Base-by-base conservation (phyloP, 2,329 filamentous ascomycete genomes). In the Madurella fahalii region DNA sequence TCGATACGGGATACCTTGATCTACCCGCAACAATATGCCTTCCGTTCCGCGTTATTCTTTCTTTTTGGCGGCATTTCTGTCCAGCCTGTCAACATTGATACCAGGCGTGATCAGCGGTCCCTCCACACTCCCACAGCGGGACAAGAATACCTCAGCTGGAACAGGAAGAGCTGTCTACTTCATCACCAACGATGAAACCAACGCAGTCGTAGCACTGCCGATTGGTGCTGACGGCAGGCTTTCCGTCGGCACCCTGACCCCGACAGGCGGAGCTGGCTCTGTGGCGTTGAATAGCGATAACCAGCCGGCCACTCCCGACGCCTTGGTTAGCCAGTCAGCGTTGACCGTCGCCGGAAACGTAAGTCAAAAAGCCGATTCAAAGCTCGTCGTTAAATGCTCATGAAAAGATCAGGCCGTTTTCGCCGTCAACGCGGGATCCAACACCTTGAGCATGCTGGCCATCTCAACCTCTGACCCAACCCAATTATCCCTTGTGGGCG, bases 291-390 rank as follows among this genome's bases (percentile, higher is more conserved):
- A 80, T 2, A 75, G 77, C 1, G 80, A 80, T 17, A 72, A 69
- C 30, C 54, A 67, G 40, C 67, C 73, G 0, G 75, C 74, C 1
- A 70, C 62, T 0, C 74, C 77, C 0, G 82, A 85, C 64, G 71
- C 77, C 0, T 65, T 85, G 13, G 68, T 77, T 25, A 73, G 72
- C 40, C 81, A 84, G 61, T 77, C 75, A 1, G 61, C 77, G 2
- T 53, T 84, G 49, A 74, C 73, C 2, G 64, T 82, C 1, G 72
- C 71, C 5, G 80, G 76, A 37, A 71, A 77, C 25, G 81, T 83
- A 69, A 65, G 73, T 62, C 9, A 50, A 5, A 17, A 25, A 13
- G 9, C 20, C n/a, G 44, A 39, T 20, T n/a, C n/a, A n/a, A n/a
- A n/a, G n/a, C 5, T n/a, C 16, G 37, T 20, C 9, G 1, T 4